These are phyloP conservation scores for Bipolaris gigantea DNA, from an alignment of 2,329 filamentous ascomycete species.

Conservation along the genomic window DNA sequence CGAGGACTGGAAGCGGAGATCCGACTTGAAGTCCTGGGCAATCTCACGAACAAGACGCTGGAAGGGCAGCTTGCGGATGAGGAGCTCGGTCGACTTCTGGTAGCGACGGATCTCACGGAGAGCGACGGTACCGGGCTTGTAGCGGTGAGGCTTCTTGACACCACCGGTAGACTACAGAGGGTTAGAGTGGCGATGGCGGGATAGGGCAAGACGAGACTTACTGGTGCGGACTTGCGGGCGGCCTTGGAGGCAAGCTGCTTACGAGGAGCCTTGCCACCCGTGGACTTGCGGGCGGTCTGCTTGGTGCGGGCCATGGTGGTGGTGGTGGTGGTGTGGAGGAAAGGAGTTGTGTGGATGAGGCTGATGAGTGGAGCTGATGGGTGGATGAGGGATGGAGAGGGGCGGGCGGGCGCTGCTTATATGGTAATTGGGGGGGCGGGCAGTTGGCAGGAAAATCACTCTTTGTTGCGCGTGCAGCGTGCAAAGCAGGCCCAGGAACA, in stretches of 20 bases:
- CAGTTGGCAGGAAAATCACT: conserved; percentile 43
- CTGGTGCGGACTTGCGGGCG: conserved; percentile 92
- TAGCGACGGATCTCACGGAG: conserved; percentile 89
- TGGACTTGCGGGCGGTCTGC: conserved; percentile 60
- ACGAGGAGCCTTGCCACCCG: conserved; percentile 71
- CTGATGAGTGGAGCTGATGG: conserved; percentile 36
- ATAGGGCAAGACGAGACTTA: neutral
- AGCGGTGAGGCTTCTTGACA: conserved; percentile 60
- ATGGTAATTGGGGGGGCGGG: conserved; percentile 38
- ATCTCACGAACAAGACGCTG: conserved; percentile 79
- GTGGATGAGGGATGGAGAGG: conserved; percentile 41
- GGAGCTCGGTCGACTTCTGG: conserved; percentile 84
- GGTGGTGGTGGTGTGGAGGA: conserved; percentile 17
- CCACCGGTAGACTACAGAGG: conserved; percentile 77
- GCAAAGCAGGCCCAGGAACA: conserved; percentile 33
- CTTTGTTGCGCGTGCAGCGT: conserved; percentile 28
- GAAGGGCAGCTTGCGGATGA: conserved; percentile 80
- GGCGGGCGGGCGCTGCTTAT: conserved; percentile 45
- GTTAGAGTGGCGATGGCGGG: neutral
- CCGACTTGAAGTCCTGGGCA: conserved; percentile 64
- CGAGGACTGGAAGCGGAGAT: conserved; percentile 93
- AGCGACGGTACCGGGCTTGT: conserved; percentile 70
- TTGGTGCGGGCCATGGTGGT: conserved; percentile 57
- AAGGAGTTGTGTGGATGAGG: conserved; percentile 23
- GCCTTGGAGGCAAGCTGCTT: conserved; percentile 99